Conservation (phyloP, 176 grass and related monocot genomes). For the Chrysopogon serrulatus region DNA sequence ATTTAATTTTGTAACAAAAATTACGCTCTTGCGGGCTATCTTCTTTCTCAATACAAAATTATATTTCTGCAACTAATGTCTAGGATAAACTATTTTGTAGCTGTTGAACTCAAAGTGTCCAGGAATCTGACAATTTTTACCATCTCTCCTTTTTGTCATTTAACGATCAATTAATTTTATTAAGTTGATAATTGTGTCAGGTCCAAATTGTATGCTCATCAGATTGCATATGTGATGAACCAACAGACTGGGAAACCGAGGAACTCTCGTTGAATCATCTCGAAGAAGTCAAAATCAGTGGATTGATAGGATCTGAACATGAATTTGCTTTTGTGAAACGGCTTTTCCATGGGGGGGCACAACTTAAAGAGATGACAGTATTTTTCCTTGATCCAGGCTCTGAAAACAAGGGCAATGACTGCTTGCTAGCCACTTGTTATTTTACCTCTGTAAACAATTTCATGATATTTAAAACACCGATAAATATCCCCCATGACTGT, state of each 20-base stretch:
- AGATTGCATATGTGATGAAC: neutral
- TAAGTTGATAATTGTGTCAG: neutral
- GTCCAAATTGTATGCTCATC: neutral
- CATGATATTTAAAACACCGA: too few species aligned
- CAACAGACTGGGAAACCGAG: neutral
- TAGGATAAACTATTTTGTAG: neutral
- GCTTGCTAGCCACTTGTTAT: too few species aligned
- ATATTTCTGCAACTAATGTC: neutral
- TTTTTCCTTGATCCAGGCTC: neutral
- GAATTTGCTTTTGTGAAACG: neutral
- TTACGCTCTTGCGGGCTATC: neutral
- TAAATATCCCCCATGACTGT: too few species aligned
- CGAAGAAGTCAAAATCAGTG: neutral
- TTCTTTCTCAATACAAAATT: neutral
- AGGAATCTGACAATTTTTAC: neutral
- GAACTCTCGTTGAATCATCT: neutral
- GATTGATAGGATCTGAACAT: neutral
- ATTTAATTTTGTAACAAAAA: neutral
- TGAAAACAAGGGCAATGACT: neutral
- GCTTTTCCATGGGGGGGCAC: slow-evolving; percentile 12
- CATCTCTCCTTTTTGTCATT: neutral
- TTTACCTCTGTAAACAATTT: too few species aligned
- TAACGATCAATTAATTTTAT: neutral
- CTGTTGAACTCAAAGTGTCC: neutral
- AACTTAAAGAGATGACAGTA: slow-evolving; percentile 11